Conservation (phyloP, 164 flowering plant species). For the Brasenia schreberi region DNA sequence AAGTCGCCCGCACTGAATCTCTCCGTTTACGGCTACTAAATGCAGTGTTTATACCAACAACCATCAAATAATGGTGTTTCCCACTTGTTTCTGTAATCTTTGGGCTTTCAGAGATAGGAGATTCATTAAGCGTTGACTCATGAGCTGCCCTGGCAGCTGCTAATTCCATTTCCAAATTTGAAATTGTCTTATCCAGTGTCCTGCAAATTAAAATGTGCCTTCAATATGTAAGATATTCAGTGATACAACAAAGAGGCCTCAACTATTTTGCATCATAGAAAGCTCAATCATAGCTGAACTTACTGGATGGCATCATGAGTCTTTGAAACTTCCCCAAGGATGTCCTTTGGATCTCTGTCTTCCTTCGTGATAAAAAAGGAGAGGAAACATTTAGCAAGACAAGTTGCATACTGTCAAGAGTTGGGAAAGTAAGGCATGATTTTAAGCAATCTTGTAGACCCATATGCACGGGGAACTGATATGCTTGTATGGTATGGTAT, state of each 20-base stretch:
- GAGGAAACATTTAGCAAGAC: not conserved
- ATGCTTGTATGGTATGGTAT: no score
- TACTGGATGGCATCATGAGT: conserved; percentile 78
- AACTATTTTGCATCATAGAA: not conserved
- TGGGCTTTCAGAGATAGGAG: conserved; percentile 19
- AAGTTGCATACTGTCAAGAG: not conserved
- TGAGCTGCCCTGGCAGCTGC: conserved; percentile 45
- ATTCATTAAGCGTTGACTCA: conserved; percentile 27
- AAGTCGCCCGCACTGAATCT: conserved; percentile 74
- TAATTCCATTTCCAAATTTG: conserved; percentile 46
- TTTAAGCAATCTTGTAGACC: no score
- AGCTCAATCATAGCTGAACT: conserved; percentile 11
- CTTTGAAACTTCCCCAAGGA: conserved; percentile 59
- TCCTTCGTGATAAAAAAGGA: conserved; percentile 18
- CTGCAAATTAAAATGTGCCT: conserved; percentile 18
- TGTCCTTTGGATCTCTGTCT: conserved; percentile 33
- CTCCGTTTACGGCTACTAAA: conserved; percentile 74
- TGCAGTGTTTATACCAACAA: conserved; percentile 72
- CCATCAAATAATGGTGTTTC: conserved; percentile 58
- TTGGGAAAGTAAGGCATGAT: not conserved
- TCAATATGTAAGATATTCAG: conserved; percentile 1
- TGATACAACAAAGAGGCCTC: not conserved
- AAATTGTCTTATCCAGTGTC: conserved; percentile 39
- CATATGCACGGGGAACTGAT: no score
- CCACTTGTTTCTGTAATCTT: conserved; percentile 13